Evolutionary conservation across 2,329 filamentous ascomycete species (phyloP).

Genomic region (Acrocalymma vagum): DNA sequence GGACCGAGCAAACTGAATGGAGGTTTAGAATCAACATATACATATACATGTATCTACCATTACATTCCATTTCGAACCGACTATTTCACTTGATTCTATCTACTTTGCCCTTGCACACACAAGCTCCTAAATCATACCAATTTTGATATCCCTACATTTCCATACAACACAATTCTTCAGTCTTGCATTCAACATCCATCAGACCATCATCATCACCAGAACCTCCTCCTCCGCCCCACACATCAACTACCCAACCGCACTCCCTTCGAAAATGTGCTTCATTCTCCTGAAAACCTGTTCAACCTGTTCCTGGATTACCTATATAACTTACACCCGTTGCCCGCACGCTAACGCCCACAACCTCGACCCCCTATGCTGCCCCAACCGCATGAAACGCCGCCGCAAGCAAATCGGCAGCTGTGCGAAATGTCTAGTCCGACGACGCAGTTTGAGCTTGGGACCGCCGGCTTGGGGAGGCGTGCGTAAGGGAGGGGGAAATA

Average conservation of each 20-base stretch:
- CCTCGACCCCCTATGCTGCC: constrained; percentile 27
- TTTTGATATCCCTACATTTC: no score
- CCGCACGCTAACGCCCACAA: constrained; percentile 26
- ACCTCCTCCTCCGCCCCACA: not conserved
- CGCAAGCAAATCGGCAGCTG: constrained; percentile 13
- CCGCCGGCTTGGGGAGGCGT: not conserved
- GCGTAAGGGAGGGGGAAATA: not conserved
- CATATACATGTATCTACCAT: no score
- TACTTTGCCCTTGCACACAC: no score
- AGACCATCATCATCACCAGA: not conserved
- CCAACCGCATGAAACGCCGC: constrained; percentile 31
- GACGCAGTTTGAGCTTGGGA: constrained; percentile 25
- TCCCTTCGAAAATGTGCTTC: constrained; percentile 30
- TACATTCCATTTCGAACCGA: no score
- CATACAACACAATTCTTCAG: no score
- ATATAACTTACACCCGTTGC: constrained; percentile 29
- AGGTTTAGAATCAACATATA: no score
- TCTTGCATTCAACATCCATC: not conserved
- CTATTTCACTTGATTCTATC: no score
- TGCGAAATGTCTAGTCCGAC: constrained; percentile 15
- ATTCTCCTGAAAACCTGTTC: constrained; percentile 29
- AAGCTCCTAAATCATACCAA: no score
- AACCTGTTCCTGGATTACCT: constrained; percentile 20
- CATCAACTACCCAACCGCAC: not conserved
- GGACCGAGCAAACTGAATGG: no score